A percentile compares a stretch with the other conserved stretches of the same genome.
Conservation (phyloP, 768 basidiomycete species). For the Rhizopogon roseolus region DNA sequence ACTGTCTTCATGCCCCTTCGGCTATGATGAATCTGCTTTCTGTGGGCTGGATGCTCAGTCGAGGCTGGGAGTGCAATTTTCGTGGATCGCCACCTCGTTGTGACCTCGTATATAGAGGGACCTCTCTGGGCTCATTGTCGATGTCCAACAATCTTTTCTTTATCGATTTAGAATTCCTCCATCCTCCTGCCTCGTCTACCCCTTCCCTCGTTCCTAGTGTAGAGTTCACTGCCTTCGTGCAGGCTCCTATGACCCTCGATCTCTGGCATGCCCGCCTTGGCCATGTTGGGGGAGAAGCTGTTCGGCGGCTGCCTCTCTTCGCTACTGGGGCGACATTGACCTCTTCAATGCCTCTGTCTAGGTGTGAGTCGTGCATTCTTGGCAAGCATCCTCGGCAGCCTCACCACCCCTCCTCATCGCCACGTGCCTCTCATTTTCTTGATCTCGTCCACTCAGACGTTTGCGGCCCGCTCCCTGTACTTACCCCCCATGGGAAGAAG, state of each 20-base stretch:
- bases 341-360: background rate
- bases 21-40: too few species aligned
- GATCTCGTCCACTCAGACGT: conserved; percentile 4
- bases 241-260: too few species aligned
- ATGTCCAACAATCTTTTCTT: background rate
- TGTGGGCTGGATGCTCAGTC: too few species aligned
- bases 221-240: background rate
- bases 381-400: background rate
- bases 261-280: too few species aligned
- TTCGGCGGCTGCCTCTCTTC: too few species aligned
- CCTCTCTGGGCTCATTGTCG: background rate
- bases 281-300: too few species aligned
- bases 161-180: background rate
- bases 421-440: conserved; percentile 4
- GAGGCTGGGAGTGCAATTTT: too few species aligned
- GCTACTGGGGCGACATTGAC: too few species aligned
- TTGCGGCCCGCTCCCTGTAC: too few species aligned
- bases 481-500: background rate
- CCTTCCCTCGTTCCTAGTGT: background rate
- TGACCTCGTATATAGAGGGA: too few species aligned
- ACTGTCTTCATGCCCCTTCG: too few species aligned
- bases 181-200: background rate
- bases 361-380: conserved; percentile 3
- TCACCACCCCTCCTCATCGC: background rate
- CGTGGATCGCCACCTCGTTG: too few species aligned